A percentile compares a stretch with the other conserved stretches of the same genome.
Conservation (phyloP, 1,139 yeast species). For the Insectozyma bohioensis region DNA sequence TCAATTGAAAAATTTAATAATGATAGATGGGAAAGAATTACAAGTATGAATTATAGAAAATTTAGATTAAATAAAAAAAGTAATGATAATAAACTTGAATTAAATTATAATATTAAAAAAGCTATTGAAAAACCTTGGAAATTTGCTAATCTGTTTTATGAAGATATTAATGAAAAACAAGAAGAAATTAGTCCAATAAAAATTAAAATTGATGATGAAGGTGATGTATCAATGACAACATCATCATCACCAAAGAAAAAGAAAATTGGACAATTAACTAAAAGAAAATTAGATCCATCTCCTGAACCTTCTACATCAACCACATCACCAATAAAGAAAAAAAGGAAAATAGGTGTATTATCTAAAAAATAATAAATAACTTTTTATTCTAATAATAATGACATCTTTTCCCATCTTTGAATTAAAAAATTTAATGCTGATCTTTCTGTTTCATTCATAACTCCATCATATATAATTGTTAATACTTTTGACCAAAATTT, state of each 20-base stretch:
- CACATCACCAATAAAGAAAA: constrained; percentile 11
- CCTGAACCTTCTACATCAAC: constrained; percentile 1
- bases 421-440: constrained; percentile 37
- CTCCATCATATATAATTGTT: constrained; percentile 35
- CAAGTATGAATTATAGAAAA: constrained; percentile 11
- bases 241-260: constrained; percentile 13
- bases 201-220: not conserved
- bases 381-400: constrained; percentile 3
- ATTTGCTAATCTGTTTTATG: constrained; percentile 12
- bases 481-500: constrained; percentile 54
- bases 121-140: constrained; percentile 11
- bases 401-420: constrained; percentile 40
- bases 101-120: constrained; percentile 7
- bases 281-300: constrained; percentile 1
- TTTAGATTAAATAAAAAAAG: constrained; percentile 5
- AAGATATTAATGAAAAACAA: constrained; percentile 2
- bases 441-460: constrained; percentile 38
- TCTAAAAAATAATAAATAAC: constrained; percentile 6
- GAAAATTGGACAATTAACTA: constrained; percentile 9
- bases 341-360: constrained; percentile 14
- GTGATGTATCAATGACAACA: not conserved
- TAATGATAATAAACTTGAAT: constrained; percentile 5
- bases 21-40: constrained; percentile 16
- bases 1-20: constrained; percentile 19
- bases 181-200: constrained; percentile 9